Conservation (phyloP, 805 yeast species). For the Candida wancherniae region DNA sequence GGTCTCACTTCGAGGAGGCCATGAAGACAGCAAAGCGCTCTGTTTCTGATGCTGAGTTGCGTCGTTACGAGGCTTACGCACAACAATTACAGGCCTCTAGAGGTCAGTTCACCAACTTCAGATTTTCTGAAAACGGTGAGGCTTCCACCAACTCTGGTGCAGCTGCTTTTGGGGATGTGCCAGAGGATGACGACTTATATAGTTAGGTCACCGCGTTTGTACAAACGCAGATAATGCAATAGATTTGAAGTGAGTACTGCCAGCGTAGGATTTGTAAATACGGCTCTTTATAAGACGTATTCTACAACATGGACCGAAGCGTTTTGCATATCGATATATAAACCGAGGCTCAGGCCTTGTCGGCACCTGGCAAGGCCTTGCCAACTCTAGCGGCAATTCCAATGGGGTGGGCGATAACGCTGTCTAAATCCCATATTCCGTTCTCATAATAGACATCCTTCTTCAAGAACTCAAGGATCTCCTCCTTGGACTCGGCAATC, state of each 20-base stretch:
- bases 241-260: neutral
- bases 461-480: constrained; percentile 59
- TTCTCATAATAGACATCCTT: constrained; percentile 56
- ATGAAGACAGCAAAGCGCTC: constrained; percentile 99
- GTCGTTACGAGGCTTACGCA: constrained; percentile 98
- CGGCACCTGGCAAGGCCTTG: constrained; percentile 29
- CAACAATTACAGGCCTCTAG: constrained; percentile 95
- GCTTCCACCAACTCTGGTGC: constrained; percentile 22
- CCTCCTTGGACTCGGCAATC: constrained; percentile 60
- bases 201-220: constrained; percentile 13
- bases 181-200: constrained; percentile 30
- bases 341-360: neutral
- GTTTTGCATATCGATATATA: neutral
- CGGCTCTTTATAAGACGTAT: too few species aligned
- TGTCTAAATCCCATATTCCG: constrained; percentile 75
- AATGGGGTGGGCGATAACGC: constrained; percentile 53
- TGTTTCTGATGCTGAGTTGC: constrained; percentile 93
- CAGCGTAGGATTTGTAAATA: too few species aligned
- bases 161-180: constrained; percentile 46
- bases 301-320: neutral
- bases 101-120: constrained; percentile 88
- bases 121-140: constrained; percentile 49
- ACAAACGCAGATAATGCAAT: neutral
- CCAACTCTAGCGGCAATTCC: constrained; percentile 34
- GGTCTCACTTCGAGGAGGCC: constrained; percentile 95